phyloP scores from a whole-genome alignment of 2,329 filamentous ascomycete genomes.

The Xenosphaeropsis pyriputrescens region DNA sequence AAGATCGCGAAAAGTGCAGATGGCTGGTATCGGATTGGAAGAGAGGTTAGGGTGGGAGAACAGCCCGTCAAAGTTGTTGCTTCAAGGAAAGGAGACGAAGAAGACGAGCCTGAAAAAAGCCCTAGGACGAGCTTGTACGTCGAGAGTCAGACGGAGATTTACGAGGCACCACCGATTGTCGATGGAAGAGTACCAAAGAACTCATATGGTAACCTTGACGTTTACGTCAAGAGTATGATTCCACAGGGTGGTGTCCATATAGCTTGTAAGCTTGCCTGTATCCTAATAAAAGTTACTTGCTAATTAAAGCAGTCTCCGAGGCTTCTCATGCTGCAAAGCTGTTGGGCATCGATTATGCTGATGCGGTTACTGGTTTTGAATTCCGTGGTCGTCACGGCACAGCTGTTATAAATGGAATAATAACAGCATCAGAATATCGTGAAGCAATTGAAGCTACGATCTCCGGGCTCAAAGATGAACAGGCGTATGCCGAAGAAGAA shows the following conservation, averaged over 20 bases:
- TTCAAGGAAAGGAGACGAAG: conserved; percentile 25
- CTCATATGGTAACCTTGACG: conserved; percentile 83
- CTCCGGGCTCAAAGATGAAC: conserved; percentile 49
- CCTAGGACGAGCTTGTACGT: conserved; percentile 44
- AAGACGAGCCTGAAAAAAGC: conserved; percentile 26
- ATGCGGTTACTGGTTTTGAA: conserved; percentile 78
- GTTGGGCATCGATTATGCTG: conserved; percentile 71
- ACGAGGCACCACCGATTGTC: conserved; percentile 61
- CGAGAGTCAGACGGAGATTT: conserved; percentile 53
- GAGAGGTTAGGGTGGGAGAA: conserved; percentile 64
- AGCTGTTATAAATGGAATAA: conserved; percentile 62
- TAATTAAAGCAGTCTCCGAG: conserved; percentile 29
- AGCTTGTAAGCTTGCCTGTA: conserved; percentile 24
- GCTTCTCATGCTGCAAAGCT: conserved; percentile 60
- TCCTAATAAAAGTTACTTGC: neutral
- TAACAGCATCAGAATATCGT: conserved; percentile 57
- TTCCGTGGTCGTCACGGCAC: conserved; percentile 81
- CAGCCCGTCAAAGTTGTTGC: conserved; percentile 67
- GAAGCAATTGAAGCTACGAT: conserved; percentile 62
- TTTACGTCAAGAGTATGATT: conserved; percentile 87
- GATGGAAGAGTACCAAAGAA: conserved; percentile 74
- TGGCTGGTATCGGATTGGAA: conserved; percentile 81
- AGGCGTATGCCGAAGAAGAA: conserved; percentile 47
- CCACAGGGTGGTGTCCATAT: conserved; percentile 70
- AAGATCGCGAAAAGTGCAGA: conserved; percentile 64